phyloP scores from a whole-genome alignment of 352 stramenopile genomes.

The Porosira glacialis region DNA sequence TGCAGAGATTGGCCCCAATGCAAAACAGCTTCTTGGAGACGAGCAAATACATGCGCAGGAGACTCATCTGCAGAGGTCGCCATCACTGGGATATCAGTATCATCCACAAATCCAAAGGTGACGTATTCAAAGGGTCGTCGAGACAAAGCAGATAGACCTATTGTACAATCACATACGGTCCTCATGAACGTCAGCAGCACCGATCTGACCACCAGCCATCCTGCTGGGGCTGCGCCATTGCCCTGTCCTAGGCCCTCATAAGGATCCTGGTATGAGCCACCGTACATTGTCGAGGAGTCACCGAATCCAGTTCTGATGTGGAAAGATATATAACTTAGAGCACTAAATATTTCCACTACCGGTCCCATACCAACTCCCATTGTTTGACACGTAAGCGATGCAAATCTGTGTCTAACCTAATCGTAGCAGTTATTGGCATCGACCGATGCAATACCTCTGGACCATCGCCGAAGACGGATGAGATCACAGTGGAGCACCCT shows the following conservation, averaged over 20 bases:
- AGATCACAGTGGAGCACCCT: conserved; percentile 14
- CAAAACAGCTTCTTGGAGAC: too few species aligned
- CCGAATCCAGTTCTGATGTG: conserved; percentile 26
- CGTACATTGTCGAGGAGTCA: not conserved
- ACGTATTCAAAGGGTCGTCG: too few species aligned
- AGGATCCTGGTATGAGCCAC: not conserved
- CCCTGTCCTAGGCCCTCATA: conserved; percentile 11
- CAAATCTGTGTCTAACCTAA: not conserved
- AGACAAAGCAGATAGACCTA: too few species aligned
- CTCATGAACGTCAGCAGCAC: conserved; percentile 13
- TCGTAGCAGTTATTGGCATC: conserved; percentile 22
- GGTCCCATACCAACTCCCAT: not conserved
- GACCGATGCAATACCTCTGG: not conserved
- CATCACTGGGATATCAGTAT: conserved; percentile 15
- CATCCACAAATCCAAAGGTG: conserved; percentile 16
- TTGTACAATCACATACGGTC: too few species aligned
- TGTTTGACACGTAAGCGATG: conserved; percentile 4
- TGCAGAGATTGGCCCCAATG: too few species aligned
- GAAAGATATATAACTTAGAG: conserved; percentile 24
- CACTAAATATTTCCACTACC: not conserved
- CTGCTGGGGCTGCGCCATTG: conserved; percentile 4
- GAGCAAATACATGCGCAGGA: too few species aligned
- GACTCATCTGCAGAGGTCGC: too few species aligned
- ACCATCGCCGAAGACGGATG: not conserved
- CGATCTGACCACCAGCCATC: conserved; percentile 8